Evolutionary conservation across 1,284 basidiomycete species (phyloP).

Genomic region (Fomitopsis palustris): DNA sequence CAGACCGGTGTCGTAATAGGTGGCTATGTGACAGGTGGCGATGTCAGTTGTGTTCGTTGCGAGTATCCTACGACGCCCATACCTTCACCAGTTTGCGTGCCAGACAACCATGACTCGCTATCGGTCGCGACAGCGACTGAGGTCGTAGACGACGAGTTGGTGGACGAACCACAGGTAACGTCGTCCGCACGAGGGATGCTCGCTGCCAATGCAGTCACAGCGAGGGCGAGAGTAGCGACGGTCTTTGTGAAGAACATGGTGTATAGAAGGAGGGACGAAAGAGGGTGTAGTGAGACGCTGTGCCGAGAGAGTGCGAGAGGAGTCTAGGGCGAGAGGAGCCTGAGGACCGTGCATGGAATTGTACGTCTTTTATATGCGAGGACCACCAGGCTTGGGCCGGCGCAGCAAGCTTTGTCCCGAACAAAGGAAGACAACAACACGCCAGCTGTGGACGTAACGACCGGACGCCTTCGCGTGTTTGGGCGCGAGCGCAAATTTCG

Average conservation of each 20-base stretch:
- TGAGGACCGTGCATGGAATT: neutral
- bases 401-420: neutral
- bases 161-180: slow-evolving; percentile 14
- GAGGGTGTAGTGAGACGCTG: slow-evolving; percentile 9
- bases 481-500: neutral
- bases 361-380: neutral
- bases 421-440: neutral
- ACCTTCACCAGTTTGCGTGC: slow-evolving; percentile 52
- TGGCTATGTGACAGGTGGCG: slow-evolving; percentile 32
- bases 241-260: slow-evolving; percentile 46
- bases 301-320: neutral
- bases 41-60: neutral
- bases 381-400: neutral
- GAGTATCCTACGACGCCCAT: neutral
- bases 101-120: slow-evolving; percentile 34
- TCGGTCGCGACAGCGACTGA: slow-evolving; percentile 10
- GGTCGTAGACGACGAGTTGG: neutral
- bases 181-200: slow-evolving; percentile 42
- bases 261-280: slow-evolving; percentile 2
- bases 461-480: neutral
- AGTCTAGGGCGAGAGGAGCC: neutral
- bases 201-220: slow-evolving; percentile 41
- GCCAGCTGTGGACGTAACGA: neutral
- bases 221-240: slow-evolving; percentile 43
- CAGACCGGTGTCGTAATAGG: slow-evolving; percentile 60